Base-by-base conservation (phyloP, 257 asterid genomes). In the Marsdenia floribunda region DNA sequence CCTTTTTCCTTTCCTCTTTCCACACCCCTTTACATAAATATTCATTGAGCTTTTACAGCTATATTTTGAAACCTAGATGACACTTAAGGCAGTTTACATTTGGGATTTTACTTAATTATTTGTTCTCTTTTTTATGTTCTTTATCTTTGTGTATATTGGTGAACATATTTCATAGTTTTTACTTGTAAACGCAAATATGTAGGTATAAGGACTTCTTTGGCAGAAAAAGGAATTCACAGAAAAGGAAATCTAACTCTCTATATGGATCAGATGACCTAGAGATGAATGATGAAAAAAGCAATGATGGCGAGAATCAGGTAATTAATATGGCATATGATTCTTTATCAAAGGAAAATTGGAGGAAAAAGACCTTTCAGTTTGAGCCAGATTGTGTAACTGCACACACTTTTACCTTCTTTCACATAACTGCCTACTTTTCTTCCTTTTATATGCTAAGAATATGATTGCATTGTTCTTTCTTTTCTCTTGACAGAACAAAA, bases 181-280 rank as follows among this genome's bases (percentile, higher is more conserved):
- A 59, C 40, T 52, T 63, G 65, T 78, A 42, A 68, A 70, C 82
- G 54, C 77, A 70, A 44, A 57, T 40, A 46, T 74, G 73, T 80
- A 93, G 98, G 79, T 93, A 91, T 79, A 96, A 89, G 33, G 98
- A 90, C 73, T 90, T 92, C 82, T 95, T 95, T 87, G 90, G 83
- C 73, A 82, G 80, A 29, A 83, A 78, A 65, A 87, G 63, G 68
- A 54, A 74, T 68, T 80, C 66, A 19, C 87, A 73, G 84, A 90
- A 79, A 88, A 88, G 84, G 85, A 87, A 83, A 57, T 60, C 86
- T 24, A 85, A 80, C 80, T 79, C 71, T 55, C 80, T 59, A 77
- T 78, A 82, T 73, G 85, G 75, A 80, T 84, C 92, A 77, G 87
- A 87, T 80, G 85, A 79, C 78, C 64, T 68, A 79, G 94, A 85